These are phyloP conservation scores for Cryptococcus maquisensis DNA, from an alignment of 1,284 basidiomycete genomes.

Conservation along the genomic window DNA sequence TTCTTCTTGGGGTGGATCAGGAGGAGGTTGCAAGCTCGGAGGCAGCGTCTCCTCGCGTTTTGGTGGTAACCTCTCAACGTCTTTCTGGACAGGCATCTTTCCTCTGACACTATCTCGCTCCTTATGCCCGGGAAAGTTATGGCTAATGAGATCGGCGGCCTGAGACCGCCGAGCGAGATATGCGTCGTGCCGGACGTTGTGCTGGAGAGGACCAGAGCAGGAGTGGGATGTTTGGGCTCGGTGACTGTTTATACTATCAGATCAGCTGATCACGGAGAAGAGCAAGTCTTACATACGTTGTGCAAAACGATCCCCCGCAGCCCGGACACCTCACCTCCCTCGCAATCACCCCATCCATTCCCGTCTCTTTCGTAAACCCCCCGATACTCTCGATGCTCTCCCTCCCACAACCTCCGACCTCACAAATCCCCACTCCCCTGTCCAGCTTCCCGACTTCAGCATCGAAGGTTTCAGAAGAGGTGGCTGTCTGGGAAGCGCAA, in stretches of 20 bases:
- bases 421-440: conserved; percentile 22
- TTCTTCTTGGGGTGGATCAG: not conserved
- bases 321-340: conserved; percentile 31
- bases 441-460: conserved; percentile 6
- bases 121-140: conserved; percentile 30
- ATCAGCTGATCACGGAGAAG: not conserved
- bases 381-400: conserved; percentile 37
- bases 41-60: conserved; percentile 10
- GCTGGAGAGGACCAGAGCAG: conserved; percentile 27
- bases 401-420: conserved; percentile 20
- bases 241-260: conserved; percentile 7
- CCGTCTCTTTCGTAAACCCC: conserved; percentile 14
- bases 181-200: conserved; percentile 29
- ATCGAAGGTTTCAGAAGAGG: not conserved
- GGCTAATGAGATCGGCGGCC: conserved; percentile 29
- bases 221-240: conserved; percentile 34
- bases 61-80: conserved; percentile 10
- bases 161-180: conserved; percentile 17
- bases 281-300: conserved; percentile 21
- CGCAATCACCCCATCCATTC: conserved; percentile 17
- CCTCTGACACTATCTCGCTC: conserved; percentile 12
- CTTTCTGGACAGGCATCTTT: conserved; percentile 22
- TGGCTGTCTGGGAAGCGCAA: not conserved
- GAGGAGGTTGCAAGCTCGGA: conserved; percentile 10
- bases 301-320: conserved; percentile 34